phyloP scores from a whole-genome alignment of 306 rosid genomes.

The Cyclanthera cordifolia region DNA sequence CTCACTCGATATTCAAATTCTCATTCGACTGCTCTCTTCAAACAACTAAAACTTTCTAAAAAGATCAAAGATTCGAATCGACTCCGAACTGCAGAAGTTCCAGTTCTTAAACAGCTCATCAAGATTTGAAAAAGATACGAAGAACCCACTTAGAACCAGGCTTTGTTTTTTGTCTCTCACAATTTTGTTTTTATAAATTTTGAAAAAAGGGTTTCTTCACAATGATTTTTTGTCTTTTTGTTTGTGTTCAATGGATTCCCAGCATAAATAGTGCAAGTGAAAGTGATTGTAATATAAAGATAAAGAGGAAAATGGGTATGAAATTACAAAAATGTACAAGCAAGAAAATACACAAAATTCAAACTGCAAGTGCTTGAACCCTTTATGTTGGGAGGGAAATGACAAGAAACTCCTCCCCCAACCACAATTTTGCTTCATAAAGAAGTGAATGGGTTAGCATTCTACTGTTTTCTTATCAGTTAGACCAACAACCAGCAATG shows the following conservation, averaged over 20 bases:
- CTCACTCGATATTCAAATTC: background rate
- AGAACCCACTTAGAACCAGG: background rate
- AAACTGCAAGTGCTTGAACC: conserved; percentile 6
- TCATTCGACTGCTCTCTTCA: background rate
- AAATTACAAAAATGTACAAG: background rate
- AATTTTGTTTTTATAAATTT: background rate
- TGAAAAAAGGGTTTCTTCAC: background rate
- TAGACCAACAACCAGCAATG: conserved; percentile 6
- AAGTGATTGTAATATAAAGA: conserved; percentile 4
- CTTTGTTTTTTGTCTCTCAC: conserved; percentile 6
- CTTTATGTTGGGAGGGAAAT: background rate
- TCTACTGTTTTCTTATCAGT: background rate
- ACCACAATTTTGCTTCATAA: background rate
- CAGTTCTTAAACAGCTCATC: background rate
- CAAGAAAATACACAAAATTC: background rate
- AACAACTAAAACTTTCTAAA: background rate
- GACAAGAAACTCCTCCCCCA: conserved; percentile 5
- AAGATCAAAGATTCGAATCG: background rate
- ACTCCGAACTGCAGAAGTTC: background rate
- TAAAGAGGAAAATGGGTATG: background rate
- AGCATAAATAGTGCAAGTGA: background rate
- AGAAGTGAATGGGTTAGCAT: background rate
- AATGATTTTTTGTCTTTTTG: conserved; percentile 19
- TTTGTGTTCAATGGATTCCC: conserved; percentile 2
- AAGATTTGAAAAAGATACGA: background rate